Base-by-base conservation (phyloP, 2,329 filamentous ascomycete genomes). In the Setomelanomma holmii region DNA sequence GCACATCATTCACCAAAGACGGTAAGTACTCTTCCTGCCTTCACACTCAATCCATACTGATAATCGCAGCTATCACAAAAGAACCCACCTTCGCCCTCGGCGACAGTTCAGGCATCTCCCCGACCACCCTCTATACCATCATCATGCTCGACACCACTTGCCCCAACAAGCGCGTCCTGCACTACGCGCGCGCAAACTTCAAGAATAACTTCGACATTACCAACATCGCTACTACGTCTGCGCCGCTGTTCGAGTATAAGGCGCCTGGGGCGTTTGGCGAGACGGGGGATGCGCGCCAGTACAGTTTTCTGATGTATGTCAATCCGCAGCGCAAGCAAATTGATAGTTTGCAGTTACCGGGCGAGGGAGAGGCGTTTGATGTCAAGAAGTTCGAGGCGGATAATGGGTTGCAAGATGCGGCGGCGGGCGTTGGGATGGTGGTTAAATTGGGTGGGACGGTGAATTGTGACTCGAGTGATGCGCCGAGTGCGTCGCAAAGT, bases 61-160 rank as follows among this genome's bases (percentile, higher is more conserved):
- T 14, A 10, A 10, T 14, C 14, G 27, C 40, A 71, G 69, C 58
- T 3, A 67, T 71, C n/a, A 35, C 59, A 41, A 51, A 56, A 41
- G 63, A 64, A 35, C 71, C 71, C 7, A 65, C 56, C 16, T 74
- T 74, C 30, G 71, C 70, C 7, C 60, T 73, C 2, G 71, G 72
- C 21, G 72, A 74, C 51, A 67, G 61, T 44, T 67, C 62, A 16
- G 67, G 65, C 35, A 72, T 75, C 40, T 51, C 56, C 2, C 56
- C 68, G 4, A 46, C 20, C n/a, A 61, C 57, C 0, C 51, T 61
- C 12, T 73, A 69, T 52, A 72, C 64, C 10, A 61, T 73, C 23
- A 39, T 72, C 38, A 61, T 73, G 58, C 40, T 74, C 8, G 71
- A 75, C 53, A 71, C 68, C 17, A 73, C 71, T 23, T 68, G 64